Conservation (phyloP, 164 flowering plant species). For the Aristolochia fimbriata region DNA sequence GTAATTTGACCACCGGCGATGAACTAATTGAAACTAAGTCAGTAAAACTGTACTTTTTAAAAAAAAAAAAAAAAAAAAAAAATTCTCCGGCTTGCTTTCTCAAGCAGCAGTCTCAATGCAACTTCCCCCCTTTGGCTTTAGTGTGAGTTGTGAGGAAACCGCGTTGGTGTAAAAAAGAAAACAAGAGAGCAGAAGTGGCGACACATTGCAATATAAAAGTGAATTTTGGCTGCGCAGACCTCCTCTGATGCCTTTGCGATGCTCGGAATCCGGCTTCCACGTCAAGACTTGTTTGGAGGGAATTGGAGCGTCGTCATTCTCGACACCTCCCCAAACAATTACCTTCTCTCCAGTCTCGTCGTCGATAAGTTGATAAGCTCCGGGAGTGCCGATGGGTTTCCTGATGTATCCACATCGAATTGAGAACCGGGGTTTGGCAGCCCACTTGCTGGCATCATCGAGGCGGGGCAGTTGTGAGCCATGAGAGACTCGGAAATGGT, state of each 20-base stretch:
- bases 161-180: not conserved
- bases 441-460: not conserved
- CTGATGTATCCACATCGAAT: slow-evolving; percentile 25
- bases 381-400: slow-evolving; percentile 35
- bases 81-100: not conserved
- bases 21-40: not conserved
- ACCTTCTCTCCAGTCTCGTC: slow-evolving; percentile 40
- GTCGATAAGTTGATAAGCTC: slow-evolving; percentile 45
- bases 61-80: no score
- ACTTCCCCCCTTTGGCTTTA: no score
- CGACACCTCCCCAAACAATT: slow-evolving; percentile 43
- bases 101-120: not conserved
- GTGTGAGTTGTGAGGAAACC: no score
- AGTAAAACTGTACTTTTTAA: no score
- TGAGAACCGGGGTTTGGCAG: slow-evolving; percentile 6
- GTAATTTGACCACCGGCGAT: not conserved
- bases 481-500: slow-evolving; percentile 1
- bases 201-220: not conserved
- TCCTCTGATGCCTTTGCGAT: not conserved
- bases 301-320: slow-evolving; percentile 14
- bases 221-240: not conserved
- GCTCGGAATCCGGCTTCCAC: slow-evolving; percentile 24
- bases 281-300: slow-evolving; percentile 36
- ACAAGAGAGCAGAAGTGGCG: not conserved
- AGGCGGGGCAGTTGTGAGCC: not conserved